Evolutionary conservation across 2,329 filamentous ascomycete species (phyloP).

Genomic region (Apiospora sp.): DNA sequence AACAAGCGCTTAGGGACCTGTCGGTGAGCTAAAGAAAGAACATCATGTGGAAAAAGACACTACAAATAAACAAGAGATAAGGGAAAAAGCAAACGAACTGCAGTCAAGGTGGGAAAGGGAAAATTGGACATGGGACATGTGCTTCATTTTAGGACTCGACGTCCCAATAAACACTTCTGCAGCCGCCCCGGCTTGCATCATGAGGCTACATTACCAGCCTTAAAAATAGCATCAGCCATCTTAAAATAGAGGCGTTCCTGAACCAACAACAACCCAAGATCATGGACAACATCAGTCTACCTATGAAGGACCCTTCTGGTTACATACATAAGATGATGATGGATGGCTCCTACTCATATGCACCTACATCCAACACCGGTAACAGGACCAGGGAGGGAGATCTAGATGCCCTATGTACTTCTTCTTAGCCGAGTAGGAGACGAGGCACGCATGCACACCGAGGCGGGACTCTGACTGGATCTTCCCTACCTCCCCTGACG

Average conservation of each 20-base stretch:
- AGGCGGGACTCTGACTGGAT: background rate
- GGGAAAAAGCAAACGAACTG: background rate
- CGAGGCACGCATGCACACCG: background rate
- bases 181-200: constrained; percentile 26
- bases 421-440: background rate
- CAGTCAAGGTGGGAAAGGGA: constrained; percentile 16
- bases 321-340: constrained; percentile 6
- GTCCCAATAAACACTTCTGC: constrained; percentile 28
- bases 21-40: constrained; percentile 17
- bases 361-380: constrained; percentile 11
- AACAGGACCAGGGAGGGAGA: background rate
- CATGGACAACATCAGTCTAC: constrained; percentile 34
- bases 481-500: background rate
- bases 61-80: background rate
- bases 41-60: constrained; percentile 7
- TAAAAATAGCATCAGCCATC: constrained; percentile 23
- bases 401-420: background rate
- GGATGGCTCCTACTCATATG: background rate
- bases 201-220: constrained; percentile 24
- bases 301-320: constrained; percentile 3
- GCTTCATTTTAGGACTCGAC: constrained; percentile 18
- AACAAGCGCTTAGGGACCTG: constrained; percentile 9
- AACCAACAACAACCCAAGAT: constrained; percentile 29
- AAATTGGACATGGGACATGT: background rate
- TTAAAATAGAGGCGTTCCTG: constrained; percentile 22